Percentiles rank a stretch among this genome's conserved stretches.
These are phyloP conservation scores for Saccharomycopsis phalli DNA, from an alignment of 1,139 yeast genomes.

Conservation along the genomic window DNA sequence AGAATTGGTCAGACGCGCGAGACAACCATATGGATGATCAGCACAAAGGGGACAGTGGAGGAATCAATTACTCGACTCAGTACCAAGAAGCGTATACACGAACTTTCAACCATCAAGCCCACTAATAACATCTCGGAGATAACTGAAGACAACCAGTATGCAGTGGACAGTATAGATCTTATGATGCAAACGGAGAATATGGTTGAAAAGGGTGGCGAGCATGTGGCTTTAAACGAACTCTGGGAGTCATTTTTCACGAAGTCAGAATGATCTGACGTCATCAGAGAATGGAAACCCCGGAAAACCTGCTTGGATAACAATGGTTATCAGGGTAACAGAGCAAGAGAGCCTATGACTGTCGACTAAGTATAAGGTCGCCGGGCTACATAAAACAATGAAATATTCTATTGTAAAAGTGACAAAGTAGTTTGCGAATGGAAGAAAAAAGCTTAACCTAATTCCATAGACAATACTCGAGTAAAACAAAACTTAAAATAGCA, in stretches of 20 bases:
- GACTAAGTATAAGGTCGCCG: no score
- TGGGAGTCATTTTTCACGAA: constrained; percentile 49
- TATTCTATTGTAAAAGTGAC: no score
- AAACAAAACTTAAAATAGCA: no score
- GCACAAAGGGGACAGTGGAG: constrained; percentile 79
- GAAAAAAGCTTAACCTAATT: no score
- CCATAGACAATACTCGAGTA: no score
- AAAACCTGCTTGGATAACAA: no score
- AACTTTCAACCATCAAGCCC: constrained; percentile 25
- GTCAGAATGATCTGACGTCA: no score
- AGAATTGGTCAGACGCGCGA: constrained; percentile 78
- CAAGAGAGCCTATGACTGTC: no score
- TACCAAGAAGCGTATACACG: constrained; percentile 41
- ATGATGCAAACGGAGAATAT: constrained; percentile 31
- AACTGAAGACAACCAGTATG: constrained; percentile 26
- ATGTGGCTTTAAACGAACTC: constrained; percentile 44
- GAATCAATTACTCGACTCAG: constrained; percentile 66
- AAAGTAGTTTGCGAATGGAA: no score
- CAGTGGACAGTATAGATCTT: constrained; percentile 33
- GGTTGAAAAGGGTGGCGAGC: constrained; percentile 41
- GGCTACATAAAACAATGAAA: no score
- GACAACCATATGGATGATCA: constrained; percentile 89
- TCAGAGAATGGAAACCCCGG: no score
- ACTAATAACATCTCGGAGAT: constrained; percentile 1
- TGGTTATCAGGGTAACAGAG: no score